Evolutionary conservation across 1,139 yeast species (phyloP).

Genomic region (Candida anutae): DNA sequence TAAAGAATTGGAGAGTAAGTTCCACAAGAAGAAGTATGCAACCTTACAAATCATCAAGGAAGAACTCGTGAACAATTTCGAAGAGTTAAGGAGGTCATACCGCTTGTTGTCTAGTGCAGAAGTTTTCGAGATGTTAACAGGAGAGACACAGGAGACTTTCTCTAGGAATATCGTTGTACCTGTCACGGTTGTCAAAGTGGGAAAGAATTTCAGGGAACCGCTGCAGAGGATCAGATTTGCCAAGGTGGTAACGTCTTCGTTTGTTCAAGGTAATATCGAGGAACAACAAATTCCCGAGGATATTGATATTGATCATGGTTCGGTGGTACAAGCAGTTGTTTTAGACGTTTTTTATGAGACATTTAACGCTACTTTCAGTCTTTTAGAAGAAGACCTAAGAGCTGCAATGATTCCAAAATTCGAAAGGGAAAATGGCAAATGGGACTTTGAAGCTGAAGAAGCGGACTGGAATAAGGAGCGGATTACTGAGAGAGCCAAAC

Average conservation of each 20-base stretch:
- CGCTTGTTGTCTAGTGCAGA: slow-evolving; percentile 61
- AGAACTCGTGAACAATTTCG: slow-evolving; percentile 81
- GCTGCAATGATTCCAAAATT: slow-evolving; percentile 47
- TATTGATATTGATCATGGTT: slow-evolving; percentile 49
- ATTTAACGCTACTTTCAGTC: slow-evolving; percentile 68
- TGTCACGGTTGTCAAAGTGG: slow-evolving; percentile 55
- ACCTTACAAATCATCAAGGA: slow-evolving; percentile 82
- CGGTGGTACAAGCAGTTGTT: slow-evolving; percentile 81
- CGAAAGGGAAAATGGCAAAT: slow-evolving; percentile 54
- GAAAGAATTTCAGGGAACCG: slow-evolving; percentile 35
- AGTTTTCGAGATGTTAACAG: slow-evolving; percentile 83
- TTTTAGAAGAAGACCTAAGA: slow-evolving; percentile 57
- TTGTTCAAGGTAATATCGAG: slow-evolving; percentile 67
- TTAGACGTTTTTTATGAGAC: slow-evolving; percentile 60
- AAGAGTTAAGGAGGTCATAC: slow-evolving; percentile 72
- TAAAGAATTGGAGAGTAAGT: slow-evolving; percentile 74
- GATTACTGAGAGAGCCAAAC: slow-evolving; percentile 51
- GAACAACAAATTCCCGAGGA: slow-evolving; percentile 57
- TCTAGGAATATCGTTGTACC: slow-evolving; percentile 71
- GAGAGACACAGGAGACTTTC: slow-evolving; percentile 69
- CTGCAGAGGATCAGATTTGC: slow-evolving; percentile 32
- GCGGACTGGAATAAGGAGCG: slow-evolving; percentile 53
- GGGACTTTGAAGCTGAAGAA: slow-evolving; percentile 81
- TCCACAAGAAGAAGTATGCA: slow-evolving; percentile 70
- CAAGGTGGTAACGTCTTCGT: slow-evolving; percentile 65